These are phyloP conservation scores for Physcomitrium patens DNA, from an alignment of 225 moss, liverwort and hornwort species.

Conservation along the genomic window DNA sequence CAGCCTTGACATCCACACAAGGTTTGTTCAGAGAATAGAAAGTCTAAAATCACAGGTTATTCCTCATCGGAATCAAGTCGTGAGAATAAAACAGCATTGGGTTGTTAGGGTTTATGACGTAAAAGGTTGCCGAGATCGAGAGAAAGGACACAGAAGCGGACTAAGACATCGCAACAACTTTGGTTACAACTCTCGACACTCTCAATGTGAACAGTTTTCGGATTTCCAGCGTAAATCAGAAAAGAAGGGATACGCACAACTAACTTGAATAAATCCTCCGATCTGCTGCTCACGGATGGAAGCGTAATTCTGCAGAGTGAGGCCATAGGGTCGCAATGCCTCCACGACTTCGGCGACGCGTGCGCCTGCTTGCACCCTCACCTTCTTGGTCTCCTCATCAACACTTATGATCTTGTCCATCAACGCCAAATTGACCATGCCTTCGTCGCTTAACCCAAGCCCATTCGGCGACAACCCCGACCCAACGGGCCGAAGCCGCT, in stretches of 20 bases:
- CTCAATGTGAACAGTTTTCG: not conserved
- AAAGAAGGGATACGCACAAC: not conserved
- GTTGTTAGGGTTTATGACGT: slow-evolving; percentile 9
- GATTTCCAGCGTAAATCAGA: slow-evolving; percentile 11
- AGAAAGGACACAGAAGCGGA: not conserved
- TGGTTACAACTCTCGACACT: not conserved
- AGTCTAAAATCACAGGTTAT: not conserved
- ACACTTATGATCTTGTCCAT: slow-evolving; percentile 90
- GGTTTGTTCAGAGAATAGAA: not conserved
- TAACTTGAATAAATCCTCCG: slow-evolving; percentile 95
- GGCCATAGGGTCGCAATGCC: slow-evolving; percentile 74
- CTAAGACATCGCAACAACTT: not conserved
- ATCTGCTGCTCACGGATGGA: slow-evolving; percentile 97
- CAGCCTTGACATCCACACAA: not conserved
- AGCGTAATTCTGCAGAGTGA: slow-evolving; percentile 89
- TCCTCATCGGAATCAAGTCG: not conserved
- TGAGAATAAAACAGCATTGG: not conserved
- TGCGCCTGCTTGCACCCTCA: slow-evolving; percentile 91
- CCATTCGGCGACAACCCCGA: slow-evolving; percentile 96
- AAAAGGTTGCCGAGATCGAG: slow-evolving; percentile 1
- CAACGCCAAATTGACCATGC: slow-evolving; percentile 91
- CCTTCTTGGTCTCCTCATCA: slow-evolving; percentile 63
- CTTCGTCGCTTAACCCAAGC: slow-evolving; percentile 73
- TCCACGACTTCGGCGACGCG: slow-evolving; percentile 89
- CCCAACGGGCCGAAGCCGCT: slow-evolving; percentile 85